A percentile compares a stretch with the other conserved stretches of the same genome.
Conservation (phyloP, 1,139 yeast species). For the Candida sp. region DNA sequence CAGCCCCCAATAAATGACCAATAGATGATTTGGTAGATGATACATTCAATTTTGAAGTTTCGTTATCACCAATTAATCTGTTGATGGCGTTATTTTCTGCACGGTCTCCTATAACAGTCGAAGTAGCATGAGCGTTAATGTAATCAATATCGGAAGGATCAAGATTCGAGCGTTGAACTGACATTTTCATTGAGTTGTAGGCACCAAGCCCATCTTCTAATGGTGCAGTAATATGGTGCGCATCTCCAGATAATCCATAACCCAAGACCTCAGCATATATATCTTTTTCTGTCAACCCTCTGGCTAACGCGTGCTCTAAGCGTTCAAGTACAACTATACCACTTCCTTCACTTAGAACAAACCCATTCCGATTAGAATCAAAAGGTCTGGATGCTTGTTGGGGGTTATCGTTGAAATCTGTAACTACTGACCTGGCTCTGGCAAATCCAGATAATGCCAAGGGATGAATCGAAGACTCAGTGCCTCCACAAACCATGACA, state of each 20-base stretch:
- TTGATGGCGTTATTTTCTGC: conserved; percentile 82
- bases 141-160: conserved; percentile 56
- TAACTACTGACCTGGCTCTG: conserved; percentile 77
- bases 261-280: conserved; percentile 84
- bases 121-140: conserved; percentile 96
- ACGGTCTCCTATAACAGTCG: conserved; percentile 83
- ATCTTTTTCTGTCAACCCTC: conserved; percentile 51
- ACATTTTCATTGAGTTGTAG: conserved; percentile 73
- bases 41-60: conserved; percentile 34
- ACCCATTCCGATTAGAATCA: conserved; percentile 75
- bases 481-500: conserved; percentile 89
- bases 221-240: conserved; percentile 92
- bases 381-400: conserved; percentile 80
- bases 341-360: conserved; percentile 92
- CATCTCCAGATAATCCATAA: conserved; percentile 91
- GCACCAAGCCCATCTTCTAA: conserved; percentile 84
- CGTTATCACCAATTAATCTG: conserved; percentile 39
- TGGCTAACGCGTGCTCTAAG: conserved; percentile 64
- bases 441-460: conserved; percentile 89
- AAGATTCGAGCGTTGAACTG: conserved; percentile 49
- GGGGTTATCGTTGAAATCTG: conserved; percentile 62
- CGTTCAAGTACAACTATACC: conserved; percentile 79
- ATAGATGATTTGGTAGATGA: conserved; percentile 90
- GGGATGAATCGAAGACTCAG: conserved; percentile 88
- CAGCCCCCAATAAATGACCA: conserved; percentile 94